Percentiles rank a stretch among this genome's conserved stretches.
Conservation (phyloP, 257 asterid genomes). For the Ophiorrhiza pumila region DNA sequence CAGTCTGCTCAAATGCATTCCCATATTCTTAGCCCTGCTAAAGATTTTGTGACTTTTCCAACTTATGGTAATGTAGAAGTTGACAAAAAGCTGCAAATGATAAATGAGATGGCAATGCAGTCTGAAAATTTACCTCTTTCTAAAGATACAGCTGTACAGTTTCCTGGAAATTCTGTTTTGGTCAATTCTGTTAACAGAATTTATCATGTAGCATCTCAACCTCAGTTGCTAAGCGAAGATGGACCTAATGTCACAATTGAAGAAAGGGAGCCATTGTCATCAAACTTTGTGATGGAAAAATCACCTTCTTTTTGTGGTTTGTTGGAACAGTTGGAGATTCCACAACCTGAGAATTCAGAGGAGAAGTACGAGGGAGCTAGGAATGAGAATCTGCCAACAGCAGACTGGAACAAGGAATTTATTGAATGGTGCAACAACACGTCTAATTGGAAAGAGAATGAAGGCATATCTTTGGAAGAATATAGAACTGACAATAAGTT, state of each 20-base stretch:
- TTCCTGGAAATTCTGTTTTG: slow-evolving; percentile 26
- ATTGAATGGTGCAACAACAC: slow-evolving; percentile 26
- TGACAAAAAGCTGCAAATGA: slow-evolving; percentile 25
- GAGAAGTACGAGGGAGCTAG: slow-evolving; percentile 21
- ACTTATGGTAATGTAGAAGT: slow-evolving; percentile 28
- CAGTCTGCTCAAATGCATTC: slow-evolving; percentile 25
- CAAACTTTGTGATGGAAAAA: slow-evolving; percentile 26
- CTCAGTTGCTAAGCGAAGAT: slow-evolving; percentile 34
- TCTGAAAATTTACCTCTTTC: slow-evolving; percentile 31
- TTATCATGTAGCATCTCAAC: slow-evolving; percentile 21
- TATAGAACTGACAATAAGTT: slow-evolving; percentile 15
- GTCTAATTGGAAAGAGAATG: slow-evolving; percentile 20
- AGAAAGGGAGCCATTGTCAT: slow-evolving; percentile 22
- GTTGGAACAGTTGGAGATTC: slow-evolving; percentile 26
- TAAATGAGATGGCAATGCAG: slow-evolving; percentile 22
- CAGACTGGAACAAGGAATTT: slow-evolving; percentile 25
- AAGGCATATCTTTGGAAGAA: slow-evolving; percentile 22
- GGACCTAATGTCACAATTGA: slow-evolving; percentile 23
- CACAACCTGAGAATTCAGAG: slow-evolving; percentile 28
- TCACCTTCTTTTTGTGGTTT: slow-evolving; percentile 38
- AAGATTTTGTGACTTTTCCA: slow-evolving; percentile 35
- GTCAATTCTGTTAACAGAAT: slow-evolving; percentile 23
- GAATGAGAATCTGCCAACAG: slow-evolving; percentile 28
- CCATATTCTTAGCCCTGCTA: slow-evolving; percentile 25
- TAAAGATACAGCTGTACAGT: slow-evolving; percentile 24